Conservation (phyloP, 805 yeast genomes). For the Sugiyamaella mastotermitis region DNA sequence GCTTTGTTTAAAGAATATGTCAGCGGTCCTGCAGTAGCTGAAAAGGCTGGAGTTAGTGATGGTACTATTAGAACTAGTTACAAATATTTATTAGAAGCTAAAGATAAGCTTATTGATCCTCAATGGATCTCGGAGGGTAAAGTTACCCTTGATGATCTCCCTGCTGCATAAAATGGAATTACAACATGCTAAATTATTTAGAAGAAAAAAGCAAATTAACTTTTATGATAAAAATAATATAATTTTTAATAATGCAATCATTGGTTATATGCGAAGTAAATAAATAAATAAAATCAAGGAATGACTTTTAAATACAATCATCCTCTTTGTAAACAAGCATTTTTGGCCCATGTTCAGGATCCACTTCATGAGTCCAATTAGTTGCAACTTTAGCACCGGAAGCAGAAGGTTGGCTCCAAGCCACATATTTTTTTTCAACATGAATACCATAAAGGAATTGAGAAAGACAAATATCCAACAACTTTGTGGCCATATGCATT, state of each 20-base stretch:
- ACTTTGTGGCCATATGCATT: constrained; percentile 36
- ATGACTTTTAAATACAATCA: constrained; percentile 2
- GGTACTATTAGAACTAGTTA: constrained; percentile 94
- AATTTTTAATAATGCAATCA: neutral
- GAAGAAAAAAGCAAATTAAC: constrained; percentile 10
- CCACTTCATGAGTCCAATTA: constrained; percentile 21
- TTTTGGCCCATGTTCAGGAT: no score
- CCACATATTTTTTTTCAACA: constrained; percentile 35
- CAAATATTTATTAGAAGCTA: constrained; percentile 71
- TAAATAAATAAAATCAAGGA: constrained; percentile 1
- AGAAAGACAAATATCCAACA: constrained; percentile 35
- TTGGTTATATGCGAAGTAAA: neutral
- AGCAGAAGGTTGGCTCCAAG: constrained; percentile 57
- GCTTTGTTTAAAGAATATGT: constrained; percentile 76
- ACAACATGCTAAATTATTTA: constrained; percentile 2
- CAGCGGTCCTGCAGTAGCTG: constrained; percentile 76
- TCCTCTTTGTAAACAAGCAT: no score
- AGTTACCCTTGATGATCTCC: constrained; percentile 45
- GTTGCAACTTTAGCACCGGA: constrained; percentile 46
- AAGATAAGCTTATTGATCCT: constrained; percentile 66
- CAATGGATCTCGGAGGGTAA: constrained; percentile 67
- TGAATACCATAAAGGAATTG: constrained; percentile 42
- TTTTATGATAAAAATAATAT: no score
- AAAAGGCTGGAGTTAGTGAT: constrained; percentile 91
- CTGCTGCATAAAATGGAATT: constrained; percentile 20